Conservation (phyloP, 2,329 filamentous ascomycete genomes). For the Beauveria sp. region DNA sequence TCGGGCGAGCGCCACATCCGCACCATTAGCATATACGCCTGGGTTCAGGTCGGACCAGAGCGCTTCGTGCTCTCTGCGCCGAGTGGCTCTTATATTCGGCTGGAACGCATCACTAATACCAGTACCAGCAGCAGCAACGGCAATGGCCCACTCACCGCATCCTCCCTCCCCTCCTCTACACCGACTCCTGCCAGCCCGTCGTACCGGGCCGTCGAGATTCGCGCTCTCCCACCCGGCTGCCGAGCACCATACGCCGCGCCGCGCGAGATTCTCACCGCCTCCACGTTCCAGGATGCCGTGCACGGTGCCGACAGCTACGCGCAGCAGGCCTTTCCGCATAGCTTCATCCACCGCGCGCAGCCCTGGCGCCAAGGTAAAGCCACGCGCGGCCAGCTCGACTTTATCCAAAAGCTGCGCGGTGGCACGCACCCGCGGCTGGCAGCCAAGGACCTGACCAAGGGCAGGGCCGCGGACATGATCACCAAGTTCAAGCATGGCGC, state of each 20-base stretch:
- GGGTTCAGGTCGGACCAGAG: conserved; percentile 69
- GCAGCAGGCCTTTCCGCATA: conserved; percentile 53
- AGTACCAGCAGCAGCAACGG: background rate
- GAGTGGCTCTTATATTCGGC: conserved; percentile 52
- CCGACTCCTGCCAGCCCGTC: conserved; percentile 11
- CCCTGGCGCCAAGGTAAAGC: conserved; percentile 64
- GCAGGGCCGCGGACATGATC: conserved; percentile 82
- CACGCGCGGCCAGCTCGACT: conserved; percentile 56
- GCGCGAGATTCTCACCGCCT: conserved; percentile 55
- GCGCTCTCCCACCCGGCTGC: conserved; percentile 34
- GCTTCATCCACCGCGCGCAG: conserved; percentile 58
- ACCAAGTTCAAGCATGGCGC: conserved; percentile 85
- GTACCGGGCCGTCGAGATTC: conserved; percentile 41
- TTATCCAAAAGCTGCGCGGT: conserved; percentile 58
- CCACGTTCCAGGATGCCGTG: conserved; percentile 66
- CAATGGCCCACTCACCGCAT: background rate
- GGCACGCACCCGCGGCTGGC: conserved; percentile 41
- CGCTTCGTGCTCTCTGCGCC: conserved; percentile 64
- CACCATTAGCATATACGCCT: conserved; percentile 64
- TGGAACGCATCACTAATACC: conserved; percentile 33
- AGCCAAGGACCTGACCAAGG: conserved; percentile 59
- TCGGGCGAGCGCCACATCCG: conserved; percentile 73
- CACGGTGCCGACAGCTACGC: conserved; percentile 82
- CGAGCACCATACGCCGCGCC: conserved; percentile 62
- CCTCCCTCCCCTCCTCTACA: background rate